Evolutionary conservation across 176 grass and related monocot species (phyloP).

Genomic region (Bromus sterilis): DNA sequence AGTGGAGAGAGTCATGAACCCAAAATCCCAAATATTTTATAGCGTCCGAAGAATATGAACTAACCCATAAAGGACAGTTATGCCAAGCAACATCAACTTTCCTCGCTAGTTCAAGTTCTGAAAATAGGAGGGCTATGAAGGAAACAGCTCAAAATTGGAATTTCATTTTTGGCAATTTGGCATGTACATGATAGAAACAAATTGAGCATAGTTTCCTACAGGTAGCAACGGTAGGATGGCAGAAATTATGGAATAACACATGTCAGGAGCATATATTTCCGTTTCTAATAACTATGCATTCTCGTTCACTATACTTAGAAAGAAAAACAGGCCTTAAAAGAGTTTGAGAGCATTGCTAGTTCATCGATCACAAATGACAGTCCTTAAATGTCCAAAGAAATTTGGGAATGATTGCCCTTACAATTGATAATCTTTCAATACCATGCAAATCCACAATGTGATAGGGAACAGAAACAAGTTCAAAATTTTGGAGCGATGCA

Average conservation of each 20-base stretch:
- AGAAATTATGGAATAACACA: not conserved
- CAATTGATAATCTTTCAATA: not conserved
- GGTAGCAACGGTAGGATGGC: not conserved
- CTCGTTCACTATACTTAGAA: not conserved
- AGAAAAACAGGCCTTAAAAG: not conserved
- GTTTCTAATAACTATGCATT: not conserved
- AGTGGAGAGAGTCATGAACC: not conserved
- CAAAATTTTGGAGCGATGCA: not conserved
- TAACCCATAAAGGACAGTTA: not conserved
- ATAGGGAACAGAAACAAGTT: no score
- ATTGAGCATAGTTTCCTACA: not conserved
- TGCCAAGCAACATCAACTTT: not conserved
- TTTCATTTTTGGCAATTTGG: not conserved
- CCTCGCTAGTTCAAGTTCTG: not conserved
- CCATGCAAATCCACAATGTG: not conserved
- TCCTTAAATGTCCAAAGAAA: not conserved
- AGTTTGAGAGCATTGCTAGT: not conserved
- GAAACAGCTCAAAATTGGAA: not conserved
- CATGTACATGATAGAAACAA: not conserved
- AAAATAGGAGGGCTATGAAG: not conserved
- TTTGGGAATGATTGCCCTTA: not conserved
- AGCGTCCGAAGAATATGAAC: not conserved
- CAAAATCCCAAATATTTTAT: no score
- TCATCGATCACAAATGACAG: not conserved
- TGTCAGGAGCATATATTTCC: not conserved